Percentiles rank a stretch among this genome's conserved stretches.
Conservation (phyloP, 306 rosid species). For the Dalbergia oliveri region DNA sequence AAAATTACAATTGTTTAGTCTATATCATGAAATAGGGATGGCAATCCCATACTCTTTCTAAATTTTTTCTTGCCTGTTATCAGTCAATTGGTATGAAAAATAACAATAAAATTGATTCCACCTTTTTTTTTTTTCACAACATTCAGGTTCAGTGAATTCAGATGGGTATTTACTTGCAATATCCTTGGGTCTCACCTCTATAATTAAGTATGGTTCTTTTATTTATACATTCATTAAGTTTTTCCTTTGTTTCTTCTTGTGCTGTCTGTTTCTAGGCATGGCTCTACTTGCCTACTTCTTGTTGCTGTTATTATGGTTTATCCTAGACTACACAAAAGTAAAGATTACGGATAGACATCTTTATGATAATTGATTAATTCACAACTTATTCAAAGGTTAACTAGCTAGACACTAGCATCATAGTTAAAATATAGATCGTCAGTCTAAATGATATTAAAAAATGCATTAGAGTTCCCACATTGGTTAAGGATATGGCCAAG, state of each 20-base stretch:
- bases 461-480: not conserved
- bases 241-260: conserved; percentile 3
- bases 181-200: conserved; percentile 85
- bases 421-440: not conserved
- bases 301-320: conserved; percentile 25
- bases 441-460: not conserved
- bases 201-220: conserved; percentile 59
- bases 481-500: too few relatives aligned
- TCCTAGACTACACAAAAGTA: conserved; percentile 7
- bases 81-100: conserved; percentile 29
- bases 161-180: conserved; percentile 89
- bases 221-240: conserved; percentile 20
- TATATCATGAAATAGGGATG: conserved; percentile 2
- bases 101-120: conserved; percentile 4
- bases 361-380: not conserved
- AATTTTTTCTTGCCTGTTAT: conserved; percentile 11
- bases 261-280: conserved; percentile 30
- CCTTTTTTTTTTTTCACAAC: conserved; percentile 33
- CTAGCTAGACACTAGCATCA: not conserved
- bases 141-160: conserved; percentile 67
- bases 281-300: conserved; percentile 29
- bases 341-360: conserved; percentile 23
- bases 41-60: conserved; percentile 15
- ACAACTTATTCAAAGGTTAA: conserved; percentile 20
- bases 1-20: not conserved